Evolutionary conservation across 192 early-diverging fungal genomes (phyloP), one percentile per base, ranked within the genome.

Genomic region (Kappamyces sp.): DNA sequence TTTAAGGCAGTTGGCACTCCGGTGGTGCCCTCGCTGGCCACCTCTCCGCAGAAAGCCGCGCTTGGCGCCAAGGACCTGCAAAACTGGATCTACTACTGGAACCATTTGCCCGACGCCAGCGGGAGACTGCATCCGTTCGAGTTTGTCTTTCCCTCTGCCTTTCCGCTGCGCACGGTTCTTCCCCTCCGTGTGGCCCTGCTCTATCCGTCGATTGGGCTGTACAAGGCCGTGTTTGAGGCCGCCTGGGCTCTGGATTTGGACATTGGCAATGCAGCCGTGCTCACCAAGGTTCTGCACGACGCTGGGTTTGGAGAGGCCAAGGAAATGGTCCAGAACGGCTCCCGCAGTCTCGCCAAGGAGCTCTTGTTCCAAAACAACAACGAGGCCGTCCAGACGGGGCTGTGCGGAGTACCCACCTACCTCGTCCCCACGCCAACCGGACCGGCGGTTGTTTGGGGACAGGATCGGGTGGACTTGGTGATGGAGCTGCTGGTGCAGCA

Each of bases 21-120:
- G 9, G 13, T 13, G 13, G 43, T 44, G 43, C 43, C 43, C 13
- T 44, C 13, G 8, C 8, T 9, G 8, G 43, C 43, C 43, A 44
- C 13, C 9, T 10, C 9, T 44, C 43, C 43, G 13, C 43, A 44
- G 43, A 44, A 44, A 44, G 43, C 43, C 8, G 9, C 8, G 13
- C 13, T 9, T 9, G 13, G 13, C 43, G 8, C 43, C 13, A 9
- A 13, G 13, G 43, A 44, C 43, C 8, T 44, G 43, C 8, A 10
- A 13, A 44, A 44, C 13, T 44, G 43, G 43, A 13, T 44, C 43
- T 44, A 44, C 43, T 44, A 44, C 43, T 44, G 43, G 43, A 44
- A 44, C 43, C 43, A 44, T 44, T 13, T 44, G 9, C 9, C 8
- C 9, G 9, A 9, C 8, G 43, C 13, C 9, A 44, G 13, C 9